phyloP scores from a whole-genome alignment of 192 early-diverging fungal species.

The Backusella parvicylindrica region DNA sequence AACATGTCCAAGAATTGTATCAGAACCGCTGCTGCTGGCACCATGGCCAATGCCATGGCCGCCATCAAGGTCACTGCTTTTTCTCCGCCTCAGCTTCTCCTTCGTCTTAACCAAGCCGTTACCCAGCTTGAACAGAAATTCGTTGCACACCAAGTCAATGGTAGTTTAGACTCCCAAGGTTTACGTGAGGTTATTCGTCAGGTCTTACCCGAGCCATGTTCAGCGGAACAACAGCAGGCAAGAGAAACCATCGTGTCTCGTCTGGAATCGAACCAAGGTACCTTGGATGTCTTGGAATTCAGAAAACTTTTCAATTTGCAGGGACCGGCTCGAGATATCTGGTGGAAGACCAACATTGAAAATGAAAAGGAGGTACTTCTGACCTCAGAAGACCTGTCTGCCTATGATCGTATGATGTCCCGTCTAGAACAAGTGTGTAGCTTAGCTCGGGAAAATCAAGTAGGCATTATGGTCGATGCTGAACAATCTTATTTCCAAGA shows the following conservation, averaged over 20 bases:
- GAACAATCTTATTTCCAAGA: slow-evolving; percentile 94
- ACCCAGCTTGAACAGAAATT: slow-evolving; percentile 57
- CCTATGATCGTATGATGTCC: slow-evolving; percentile 61
- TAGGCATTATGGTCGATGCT: slow-evolving; percentile 89
- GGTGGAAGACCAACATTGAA: slow-evolving; percentile 12
- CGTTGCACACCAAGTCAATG: slow-evolving; percentile 33
- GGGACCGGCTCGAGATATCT: slow-evolving; percentile 14
- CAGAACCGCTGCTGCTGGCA: slow-evolving; percentile 51
- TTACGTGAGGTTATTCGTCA: neutral
- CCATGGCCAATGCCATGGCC: slow-evolving; percentile 66
- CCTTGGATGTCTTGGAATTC: slow-evolving; percentile 19
- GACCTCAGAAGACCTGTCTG: slow-evolving; percentile 60
- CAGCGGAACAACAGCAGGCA: slow-evolving; percentile 1
- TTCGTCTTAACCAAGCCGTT: slow-evolving; percentile 41
- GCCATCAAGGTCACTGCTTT: slow-evolving; percentile 91
- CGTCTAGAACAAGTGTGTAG: slow-evolving; percentile 64
- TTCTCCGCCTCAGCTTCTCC: slow-evolving; percentile 59
- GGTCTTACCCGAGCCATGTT: neutral
- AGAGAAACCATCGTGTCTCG: neutral
- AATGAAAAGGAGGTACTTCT: slow-evolving; percentile 8
- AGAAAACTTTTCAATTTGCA: slow-evolving; percentile 18
- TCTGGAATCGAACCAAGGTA: neutral
- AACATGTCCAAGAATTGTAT: slow-evolving; percentile 68
- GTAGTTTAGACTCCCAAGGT: slow-evolving; percentile 3
- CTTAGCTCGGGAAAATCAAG: slow-evolving; percentile 58